A percentile compares a stretch with the other conserved stretches of the same genome.
Conservation (phyloP, 768 basidiomycete genomes). For the Boletus rubroflammeus region DNA sequence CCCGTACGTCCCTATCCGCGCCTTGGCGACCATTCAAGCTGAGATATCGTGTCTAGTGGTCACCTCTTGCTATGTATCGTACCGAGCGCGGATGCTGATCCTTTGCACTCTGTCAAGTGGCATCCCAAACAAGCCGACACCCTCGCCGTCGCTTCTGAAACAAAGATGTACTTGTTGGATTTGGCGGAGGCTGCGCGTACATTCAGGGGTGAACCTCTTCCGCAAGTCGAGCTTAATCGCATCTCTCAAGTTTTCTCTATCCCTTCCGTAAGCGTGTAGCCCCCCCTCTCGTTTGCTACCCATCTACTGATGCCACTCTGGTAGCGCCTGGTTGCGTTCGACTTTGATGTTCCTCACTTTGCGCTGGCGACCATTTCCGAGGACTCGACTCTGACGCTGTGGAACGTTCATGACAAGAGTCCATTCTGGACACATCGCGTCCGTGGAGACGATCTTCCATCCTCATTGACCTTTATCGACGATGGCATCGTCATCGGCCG, state of each 20-base stretch:
- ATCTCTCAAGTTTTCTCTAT: constrained; percentile 67
- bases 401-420: constrained; percentile 75
- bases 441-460: constrained; percentile 75
- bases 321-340: constrained; percentile 81
- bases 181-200: constrained; percentile 56
- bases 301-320: neutral
- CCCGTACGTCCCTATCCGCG: constrained; percentile 50
- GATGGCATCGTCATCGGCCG: constrained; percentile 82
- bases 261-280: constrained; percentile 52
- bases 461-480: constrained; percentile 81
- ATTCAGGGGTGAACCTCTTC: constrained; percentile 61
- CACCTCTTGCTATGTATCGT: constrained; percentile 69
- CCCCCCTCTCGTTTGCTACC: too few relatives aligned
- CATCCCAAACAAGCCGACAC: constrained; percentile 79
- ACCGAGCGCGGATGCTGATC: constrained; percentile 48
- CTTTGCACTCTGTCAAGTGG: constrained; percentile 83
- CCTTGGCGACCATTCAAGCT: neutral
- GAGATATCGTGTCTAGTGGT: constrained; percentile 43
- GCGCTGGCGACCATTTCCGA: constrained; percentile 79
- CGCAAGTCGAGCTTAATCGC: constrained; percentile 65
- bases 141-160: constrained; percentile 79
- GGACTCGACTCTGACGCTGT: constrained; percentile 76
- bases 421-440: constrained; percentile 76
- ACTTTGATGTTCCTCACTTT: constrained; percentile 75
- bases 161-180: constrained; percentile 73